These are phyloP conservation scores for Pyrus betulifolia DNA, from an alignment of 306 rosid species.

Conservation along the genomic window DNA sequence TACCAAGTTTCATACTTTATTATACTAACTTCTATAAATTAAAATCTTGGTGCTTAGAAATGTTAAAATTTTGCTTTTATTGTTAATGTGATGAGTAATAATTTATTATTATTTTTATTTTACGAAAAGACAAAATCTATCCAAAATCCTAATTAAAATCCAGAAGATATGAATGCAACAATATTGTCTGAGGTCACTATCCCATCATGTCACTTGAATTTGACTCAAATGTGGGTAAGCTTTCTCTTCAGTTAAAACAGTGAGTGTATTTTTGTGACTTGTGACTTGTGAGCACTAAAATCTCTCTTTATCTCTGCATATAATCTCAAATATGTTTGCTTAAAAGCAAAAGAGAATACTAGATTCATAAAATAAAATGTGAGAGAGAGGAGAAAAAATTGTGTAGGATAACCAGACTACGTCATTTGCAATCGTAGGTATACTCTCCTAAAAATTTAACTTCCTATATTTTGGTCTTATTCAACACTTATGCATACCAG, in stretches of 20 bases:
- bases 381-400: neutral
- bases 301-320: neutral
- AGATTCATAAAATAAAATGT: neutral
- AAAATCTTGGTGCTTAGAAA: neutral
- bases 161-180: slow-evolving; percentile 6
- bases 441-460: no score
- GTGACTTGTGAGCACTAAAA: neutral
- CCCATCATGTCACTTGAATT: slow-evolving; percentile 11
- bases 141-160: slow-evolving; percentile 2
- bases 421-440: no score
- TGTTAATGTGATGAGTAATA: neutral
- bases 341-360: slow-evolving; percentile 3
- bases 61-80: slow-evolving; percentile 2
- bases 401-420: neutral
- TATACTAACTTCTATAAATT: neutral
- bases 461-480: no score
- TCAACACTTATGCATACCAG: neutral
- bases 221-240: neutral
- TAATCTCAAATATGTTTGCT: neutral
- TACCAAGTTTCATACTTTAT: neutral
- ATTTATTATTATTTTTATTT: neutral
- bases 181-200: slow-evolving; percentile 14
- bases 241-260: neutral
- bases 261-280: neutral
- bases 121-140: slow-evolving; percentile 15